phyloP scores from a whole-genome alignment of 441 rosid genomes.

The Melastoma candidum region DNA sequence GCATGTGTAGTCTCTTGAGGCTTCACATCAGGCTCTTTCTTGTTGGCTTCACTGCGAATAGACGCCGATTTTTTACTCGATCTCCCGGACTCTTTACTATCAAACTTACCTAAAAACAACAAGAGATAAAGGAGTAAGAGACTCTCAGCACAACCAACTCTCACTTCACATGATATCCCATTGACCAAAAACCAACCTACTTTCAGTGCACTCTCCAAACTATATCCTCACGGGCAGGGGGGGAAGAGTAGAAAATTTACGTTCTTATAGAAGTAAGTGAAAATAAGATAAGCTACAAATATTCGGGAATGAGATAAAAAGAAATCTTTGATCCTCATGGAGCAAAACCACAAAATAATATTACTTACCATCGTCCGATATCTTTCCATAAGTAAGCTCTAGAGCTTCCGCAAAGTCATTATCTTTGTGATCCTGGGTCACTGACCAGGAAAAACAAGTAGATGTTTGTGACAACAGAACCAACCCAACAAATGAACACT shows the following conservation, averaged over 20 bases:
- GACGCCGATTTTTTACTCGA: constrained; percentile 25
- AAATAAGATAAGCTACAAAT: constrained; percentile 2
- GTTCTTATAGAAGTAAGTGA: background rate
- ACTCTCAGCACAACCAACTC: constrained; percentile 17
- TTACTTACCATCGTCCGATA: constrained; percentile 30
- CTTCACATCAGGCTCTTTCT: constrained; percentile 15
- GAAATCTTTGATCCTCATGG: no score
- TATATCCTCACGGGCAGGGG: background rate
- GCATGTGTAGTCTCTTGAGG: constrained; percentile 15
- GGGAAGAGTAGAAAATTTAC: background rate
- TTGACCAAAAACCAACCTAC: background rate
- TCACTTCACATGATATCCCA: constrained; percentile 10
- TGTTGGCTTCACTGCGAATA: constrained; percentile 11
- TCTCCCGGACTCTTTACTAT: no score
- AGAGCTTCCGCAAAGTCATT: constrained; percentile 29
- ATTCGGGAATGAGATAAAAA: background rate
- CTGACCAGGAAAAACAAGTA: constrained; percentile 16
- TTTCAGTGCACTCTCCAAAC: background rate
- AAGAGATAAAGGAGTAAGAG: constrained; percentile 5
- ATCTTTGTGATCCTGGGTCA: constrained; percentile 42
- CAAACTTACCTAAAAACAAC: no score
- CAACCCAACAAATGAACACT: background rate
- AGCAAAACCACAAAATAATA: background rate
- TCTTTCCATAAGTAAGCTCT: constrained; percentile 35
- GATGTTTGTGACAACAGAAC: background rate